A percentile compares a stretch with the other conserved stretches of the same genome.
Conservation (phyloP, 306 rosid species). For the Pueraria montana region DNA sequence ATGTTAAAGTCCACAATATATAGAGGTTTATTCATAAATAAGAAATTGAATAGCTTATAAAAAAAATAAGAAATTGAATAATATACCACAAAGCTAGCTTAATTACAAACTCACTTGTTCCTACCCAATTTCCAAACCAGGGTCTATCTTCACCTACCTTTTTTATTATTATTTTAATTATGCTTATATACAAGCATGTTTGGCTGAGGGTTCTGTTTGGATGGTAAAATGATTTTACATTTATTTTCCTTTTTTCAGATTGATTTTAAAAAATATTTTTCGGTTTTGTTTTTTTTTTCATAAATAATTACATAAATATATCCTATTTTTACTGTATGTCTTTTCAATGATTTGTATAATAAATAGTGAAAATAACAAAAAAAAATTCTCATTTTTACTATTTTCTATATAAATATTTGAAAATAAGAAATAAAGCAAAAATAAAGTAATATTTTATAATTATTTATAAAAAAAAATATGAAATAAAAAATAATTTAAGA, state of each 20-base stretch:
- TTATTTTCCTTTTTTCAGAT: not conserved
- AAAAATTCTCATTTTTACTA: not conserved
- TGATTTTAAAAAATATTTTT: not conserved
- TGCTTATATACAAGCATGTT: not conserved
- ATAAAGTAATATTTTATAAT: not conserved
- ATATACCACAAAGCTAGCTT: not conserved
- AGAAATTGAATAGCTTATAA: not conserved
- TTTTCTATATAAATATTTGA: not conserved
- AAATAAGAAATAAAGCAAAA: not conserved
- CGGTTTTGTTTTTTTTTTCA: not conserved
- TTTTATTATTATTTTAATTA: not conserved
- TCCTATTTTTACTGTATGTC: not conserved
- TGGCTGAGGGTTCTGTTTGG: not conserved
- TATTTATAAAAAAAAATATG: not conserved
- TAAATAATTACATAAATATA: not conserved
- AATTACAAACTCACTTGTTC: not conserved
- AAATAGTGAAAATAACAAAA: not conserved
- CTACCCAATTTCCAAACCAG: not conserved
- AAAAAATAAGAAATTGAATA: not conserved
- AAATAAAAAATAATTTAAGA: not conserved
- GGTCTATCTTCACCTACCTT: not conserved
- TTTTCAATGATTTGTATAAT: not conserved
- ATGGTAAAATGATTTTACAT: not conserved
- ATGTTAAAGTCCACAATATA: not conserved
- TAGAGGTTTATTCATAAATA: slow-evolving; percentile 1